phyloP scores from a whole-genome alignment of 202 grass and related monocot genomes.

The Digitaria exilis region DNA sequence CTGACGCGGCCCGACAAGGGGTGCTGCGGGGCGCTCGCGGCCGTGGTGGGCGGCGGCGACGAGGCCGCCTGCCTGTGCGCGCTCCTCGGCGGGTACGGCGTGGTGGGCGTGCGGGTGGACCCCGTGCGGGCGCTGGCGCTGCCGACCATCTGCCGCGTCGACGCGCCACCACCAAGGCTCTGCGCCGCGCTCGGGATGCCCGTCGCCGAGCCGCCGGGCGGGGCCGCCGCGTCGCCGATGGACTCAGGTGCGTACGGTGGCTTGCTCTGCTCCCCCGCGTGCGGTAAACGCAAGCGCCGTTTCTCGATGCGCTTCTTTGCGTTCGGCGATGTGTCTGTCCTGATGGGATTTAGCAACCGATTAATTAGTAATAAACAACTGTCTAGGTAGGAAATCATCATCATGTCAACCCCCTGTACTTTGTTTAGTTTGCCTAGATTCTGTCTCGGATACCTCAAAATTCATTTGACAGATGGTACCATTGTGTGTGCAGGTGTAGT shows the following conservation, averaged over 20 bases:
- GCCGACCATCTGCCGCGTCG: slow-evolving; percentile 75
- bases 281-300: neutral
- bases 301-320: neutral
- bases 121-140: slow-evolving; percentile 73
- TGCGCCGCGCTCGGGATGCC: slow-evolving; percentile 63
- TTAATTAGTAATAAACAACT: neutral
- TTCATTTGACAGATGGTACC: too few species aligned
- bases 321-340: slow-evolving; percentile 11
- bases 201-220: slow-evolving; percentile 38
- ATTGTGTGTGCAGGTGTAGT: too few species aligned
- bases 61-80: slow-evolving; percentile 67
- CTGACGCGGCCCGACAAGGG: slow-evolving; percentile 83
- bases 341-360: neutral
- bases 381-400: neutral
- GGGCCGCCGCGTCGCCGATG: slow-evolving; percentile 11
- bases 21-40: slow-evolving; percentile 66
- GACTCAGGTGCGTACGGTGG: slow-evolving; percentile 42
- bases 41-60: slow-evolving; percentile 34
- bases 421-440: neutral
- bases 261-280: slow-evolving; percentile 9
- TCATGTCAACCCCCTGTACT: neutral
- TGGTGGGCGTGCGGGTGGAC: slow-evolving; percentile 62
- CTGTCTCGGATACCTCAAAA: neutral
- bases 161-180: slow-evolving; percentile 68
- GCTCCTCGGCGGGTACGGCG: slow-evolving; percentile 52